phyloP scores from a whole-genome alignment of 2,329 filamentous ascomycete species.

The Bipolaris cookei region DNA sequence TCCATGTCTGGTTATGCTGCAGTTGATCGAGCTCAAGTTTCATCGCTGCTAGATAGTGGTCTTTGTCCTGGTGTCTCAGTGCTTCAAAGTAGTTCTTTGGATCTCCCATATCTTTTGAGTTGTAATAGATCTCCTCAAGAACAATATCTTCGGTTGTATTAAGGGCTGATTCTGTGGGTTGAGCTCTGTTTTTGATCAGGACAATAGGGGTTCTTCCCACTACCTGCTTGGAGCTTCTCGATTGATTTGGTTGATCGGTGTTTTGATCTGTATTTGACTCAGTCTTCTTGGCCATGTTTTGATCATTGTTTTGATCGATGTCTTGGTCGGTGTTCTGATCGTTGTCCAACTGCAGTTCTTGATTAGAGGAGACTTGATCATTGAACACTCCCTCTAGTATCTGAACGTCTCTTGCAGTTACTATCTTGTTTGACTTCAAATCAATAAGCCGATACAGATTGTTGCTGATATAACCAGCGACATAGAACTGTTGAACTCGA shows the following conservation, averaged over 20 bases:
- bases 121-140: not conserved
- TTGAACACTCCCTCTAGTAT: not conserved
- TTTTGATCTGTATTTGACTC: too few species aligned
- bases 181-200: not conserved
- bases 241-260: not conserved
- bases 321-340: not conserved
- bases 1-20: not conserved
- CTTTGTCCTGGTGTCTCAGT: not conserved
- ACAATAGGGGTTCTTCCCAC: not conserved
- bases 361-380: not conserved
- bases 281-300: too few species aligned
- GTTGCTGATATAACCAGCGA: not conserved
- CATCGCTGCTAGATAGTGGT: not conserved
- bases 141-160: not conserved
- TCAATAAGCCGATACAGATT: not conserved
- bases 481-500: not conserved
- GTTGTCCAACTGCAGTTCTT: not conserved
- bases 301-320: not conserved
- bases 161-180: not conserved
- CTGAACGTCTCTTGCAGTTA: not conserved
- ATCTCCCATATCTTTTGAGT: not conserved
- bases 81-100: not conserved
- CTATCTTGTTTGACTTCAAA: not conserved
- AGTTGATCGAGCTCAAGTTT: too few species aligned
- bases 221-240: not conserved